These are phyloP conservation scores for Dioszegia aurantiaca DNA, from an alignment of 768 basidiomycete species.

Conservation along the genomic window DNA sequence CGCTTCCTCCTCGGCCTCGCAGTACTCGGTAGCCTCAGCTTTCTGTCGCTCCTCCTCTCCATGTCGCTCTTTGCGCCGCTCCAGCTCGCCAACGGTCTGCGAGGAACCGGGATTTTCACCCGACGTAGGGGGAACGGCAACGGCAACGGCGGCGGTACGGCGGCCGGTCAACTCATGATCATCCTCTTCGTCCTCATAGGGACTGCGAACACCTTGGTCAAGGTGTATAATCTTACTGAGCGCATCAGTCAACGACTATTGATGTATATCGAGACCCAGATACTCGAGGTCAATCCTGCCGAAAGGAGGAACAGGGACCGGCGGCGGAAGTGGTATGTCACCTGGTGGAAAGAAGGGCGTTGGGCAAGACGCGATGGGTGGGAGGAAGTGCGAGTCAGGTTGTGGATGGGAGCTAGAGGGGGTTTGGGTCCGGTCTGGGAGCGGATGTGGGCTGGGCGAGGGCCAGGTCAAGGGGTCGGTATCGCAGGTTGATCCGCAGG, in stretches of 20 bases:
- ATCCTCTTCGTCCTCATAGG: slow-evolving; percentile 42
- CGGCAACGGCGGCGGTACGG: slow-evolving; percentile 9
- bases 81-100: slow-evolving; percentile 31
- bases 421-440: slow-evolving; percentile 16
- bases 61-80: slow-evolving; percentile 38
- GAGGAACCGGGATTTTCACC: slow-evolving; percentile 36
- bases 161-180: slow-evolving; percentile 32
- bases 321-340: slow-evolving; percentile 24
- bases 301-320: slow-evolving; percentile 19
- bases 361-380: slow-evolving; percentile 28
- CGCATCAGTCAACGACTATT: slow-evolving; percentile 24
- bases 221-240: slow-evolving; percentile 26
- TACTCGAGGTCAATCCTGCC: slow-evolving; percentile 44
- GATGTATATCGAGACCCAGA: slow-evolving; percentile 39
- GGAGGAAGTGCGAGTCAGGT: slow-evolving; percentile 27
- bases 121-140: slow-evolving; percentile 16
- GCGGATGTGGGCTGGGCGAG: slow-evolving; percentile 17
- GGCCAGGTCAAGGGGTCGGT: slow-evolving; percentile 1
- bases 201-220: slow-evolving; percentile 28
- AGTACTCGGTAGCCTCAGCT: slow-evolving; percentile 38
- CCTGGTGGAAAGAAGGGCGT: slow-evolving; percentile 29
- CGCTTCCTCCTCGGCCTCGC: slow-evolving; percentile 39
- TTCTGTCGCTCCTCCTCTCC: slow-evolving; percentile 35
- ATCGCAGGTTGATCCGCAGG: not conserved
- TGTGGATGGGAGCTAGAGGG: slow-evolving; percentile 16